Evolutionary conservation across 495 filamentous ascomycete genomes (phyloP).

Genomic region (Clavariopsis aquatica): DNA sequence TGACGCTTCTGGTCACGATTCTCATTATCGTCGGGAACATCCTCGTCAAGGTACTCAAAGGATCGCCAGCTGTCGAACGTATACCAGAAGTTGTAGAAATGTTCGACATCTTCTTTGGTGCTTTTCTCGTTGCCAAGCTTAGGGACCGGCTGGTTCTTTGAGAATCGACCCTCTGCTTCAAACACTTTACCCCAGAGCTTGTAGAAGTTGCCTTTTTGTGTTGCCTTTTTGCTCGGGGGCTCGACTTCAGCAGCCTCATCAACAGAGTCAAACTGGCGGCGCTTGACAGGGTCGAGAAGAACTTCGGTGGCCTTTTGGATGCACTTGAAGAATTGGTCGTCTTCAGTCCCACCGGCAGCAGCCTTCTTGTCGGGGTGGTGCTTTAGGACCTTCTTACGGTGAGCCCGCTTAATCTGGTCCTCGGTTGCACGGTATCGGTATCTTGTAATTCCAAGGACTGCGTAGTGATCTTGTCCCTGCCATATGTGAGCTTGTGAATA

Average conservation of each 20-base stretch:
- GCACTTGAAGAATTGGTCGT: slow-evolving; percentile 99
- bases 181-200: slow-evolving; percentile 89
- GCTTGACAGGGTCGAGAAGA: slow-evolving; percentile 85
- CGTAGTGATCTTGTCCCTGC: slow-evolving; percentile 95
- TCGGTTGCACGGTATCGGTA: slow-evolving; percentile 90
- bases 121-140: slow-evolving; percentile 80
- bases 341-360: slow-evolving; percentile 79
- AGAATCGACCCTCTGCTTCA: slow-evolving; percentile 88
- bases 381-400: slow-evolving; percentile 98
- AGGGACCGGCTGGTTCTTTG: slow-evolving; percentile 83
- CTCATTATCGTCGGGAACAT: slow-evolving; percentile 97
- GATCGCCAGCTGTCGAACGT: slow-evolving; percentile 97
- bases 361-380: slow-evolving; percentile 99
- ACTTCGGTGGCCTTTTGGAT: slow-evolving; percentile 98
- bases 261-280: slow-evolving; percentile 94
- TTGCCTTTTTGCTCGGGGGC: slow-evolving; percentile 86
- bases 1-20: slow-evolving; percentile 98
- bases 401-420: slow-evolving; percentile 96
- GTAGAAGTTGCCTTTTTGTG: slow-evolving; percentile 83
- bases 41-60: slow-evolving; percentile 98
- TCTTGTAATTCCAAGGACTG: slow-evolving; percentile 88
- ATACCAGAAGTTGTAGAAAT: slow-evolving; percentile 99
- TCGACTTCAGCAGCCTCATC: slow-evolving; percentile 91
- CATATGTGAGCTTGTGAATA: slow-evolving; percentile 6
- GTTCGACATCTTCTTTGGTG: slow-evolving; percentile 82